Conservation (phyloP, 139 green algal species). For the Chlorella sp. region DNA sequence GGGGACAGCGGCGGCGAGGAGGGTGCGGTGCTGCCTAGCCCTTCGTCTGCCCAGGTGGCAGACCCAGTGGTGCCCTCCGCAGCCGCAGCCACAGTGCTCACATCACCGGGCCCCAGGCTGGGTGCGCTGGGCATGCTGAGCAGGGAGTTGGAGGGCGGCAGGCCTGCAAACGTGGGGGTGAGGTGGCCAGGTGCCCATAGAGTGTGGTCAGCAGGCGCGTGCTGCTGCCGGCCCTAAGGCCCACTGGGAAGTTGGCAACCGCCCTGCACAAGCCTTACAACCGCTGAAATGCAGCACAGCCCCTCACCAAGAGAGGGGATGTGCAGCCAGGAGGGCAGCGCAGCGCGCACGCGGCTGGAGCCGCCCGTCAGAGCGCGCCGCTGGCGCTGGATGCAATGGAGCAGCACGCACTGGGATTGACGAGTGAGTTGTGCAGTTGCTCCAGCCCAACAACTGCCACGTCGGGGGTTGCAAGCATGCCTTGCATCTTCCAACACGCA, state of each 20-base stretch:
- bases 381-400: neutral
- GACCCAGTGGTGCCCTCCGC: neutral
- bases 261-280: no score
- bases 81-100: neutral
- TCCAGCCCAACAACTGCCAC: no score
- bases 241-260: no score
- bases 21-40: neutral
- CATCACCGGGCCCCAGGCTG: neutral
- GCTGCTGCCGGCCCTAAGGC: no score
- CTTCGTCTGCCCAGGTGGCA: no score
- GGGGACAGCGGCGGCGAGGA: neutral
- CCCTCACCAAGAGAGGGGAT: conserved; percentile 26
- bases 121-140: neutral
- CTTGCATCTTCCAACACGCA: no score
- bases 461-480: no score
- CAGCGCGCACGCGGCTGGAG: neutral
- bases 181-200: no score
- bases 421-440: no score
- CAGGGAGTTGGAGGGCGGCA: neutral
- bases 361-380: neutral
- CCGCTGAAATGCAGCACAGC: no score
- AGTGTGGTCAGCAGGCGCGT: no score
- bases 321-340: conserved; percentile 47
- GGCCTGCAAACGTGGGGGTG: neutral
- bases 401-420: no score